Evolutionary conservation across 2,329 filamentous ascomycete species (phyloP).

Genomic region (Fusarium chuoi): DNA sequence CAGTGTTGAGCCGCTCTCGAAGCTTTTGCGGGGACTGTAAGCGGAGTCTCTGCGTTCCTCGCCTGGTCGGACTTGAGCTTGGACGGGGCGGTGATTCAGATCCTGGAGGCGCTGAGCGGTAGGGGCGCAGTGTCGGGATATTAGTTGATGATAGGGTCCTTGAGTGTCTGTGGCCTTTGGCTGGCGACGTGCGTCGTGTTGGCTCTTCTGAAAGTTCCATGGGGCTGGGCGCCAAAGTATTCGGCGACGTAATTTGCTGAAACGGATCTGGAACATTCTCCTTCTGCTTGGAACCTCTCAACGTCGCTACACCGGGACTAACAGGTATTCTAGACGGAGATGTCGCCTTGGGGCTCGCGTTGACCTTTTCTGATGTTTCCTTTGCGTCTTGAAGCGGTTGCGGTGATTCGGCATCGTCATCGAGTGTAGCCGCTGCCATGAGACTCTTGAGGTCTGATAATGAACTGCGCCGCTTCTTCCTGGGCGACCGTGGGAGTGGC

Average conservation of each 20-base stretch:
- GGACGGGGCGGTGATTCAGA: slow-evolving; percentile 39
- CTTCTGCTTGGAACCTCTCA: slow-evolving; percentile 60
- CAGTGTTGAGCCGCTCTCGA: slow-evolving; percentile 84
- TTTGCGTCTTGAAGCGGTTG: slow-evolving; percentile 64
- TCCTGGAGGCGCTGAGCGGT: slow-evolving; percentile 44
- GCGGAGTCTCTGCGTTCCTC: slow-evolving; percentile 64
- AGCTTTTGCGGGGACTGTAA: slow-evolving; percentile 79
- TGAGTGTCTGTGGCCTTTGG: slow-evolving; percentile 51
- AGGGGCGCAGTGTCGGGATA: slow-evolving; percentile 64
- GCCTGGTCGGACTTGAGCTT: slow-evolving; percentile 46
- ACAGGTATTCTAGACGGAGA: slow-evolving; percentile 63
- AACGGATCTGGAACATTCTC: slow-evolving; percentile 49
- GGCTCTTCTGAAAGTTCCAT: slow-evolving; percentile 30
- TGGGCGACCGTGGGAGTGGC: slow-evolving; percentile 55
- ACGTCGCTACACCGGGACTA: slow-evolving; percentile 55
- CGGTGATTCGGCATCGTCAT: slow-evolving; percentile 49
- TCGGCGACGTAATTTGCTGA: slow-evolving; percentile 17
- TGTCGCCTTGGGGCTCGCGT: slow-evolving; percentile 56
- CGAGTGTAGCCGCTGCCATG: slow-evolving; percentile 69
- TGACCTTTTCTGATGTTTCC: slow-evolving; percentile 67
- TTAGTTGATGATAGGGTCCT: slow-evolving; percentile 64
- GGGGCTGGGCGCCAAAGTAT: slow-evolving; percentile 22
- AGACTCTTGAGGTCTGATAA: slow-evolving; percentile 83
- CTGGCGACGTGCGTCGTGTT: slow-evolving; percentile 36
- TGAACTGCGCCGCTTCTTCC: slow-evolving; percentile 89